Conservation (phyloP, 2,329 filamentous ascomycete genomes). For the Huntiella moniliformis region DNA sequence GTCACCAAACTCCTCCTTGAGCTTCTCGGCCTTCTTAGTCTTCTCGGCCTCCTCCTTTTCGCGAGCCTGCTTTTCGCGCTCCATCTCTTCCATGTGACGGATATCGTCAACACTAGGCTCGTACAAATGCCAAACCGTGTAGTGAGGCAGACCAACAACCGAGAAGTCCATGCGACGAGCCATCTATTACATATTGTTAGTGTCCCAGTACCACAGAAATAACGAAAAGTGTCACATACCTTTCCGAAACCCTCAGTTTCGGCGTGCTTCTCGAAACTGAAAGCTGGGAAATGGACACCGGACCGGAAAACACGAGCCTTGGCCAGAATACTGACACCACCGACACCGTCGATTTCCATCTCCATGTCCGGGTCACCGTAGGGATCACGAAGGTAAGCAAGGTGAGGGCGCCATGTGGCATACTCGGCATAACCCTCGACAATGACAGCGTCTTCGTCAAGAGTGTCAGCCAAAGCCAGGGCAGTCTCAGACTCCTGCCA, state of each 20-base stretch:
- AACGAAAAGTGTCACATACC: conserved; percentile 31
- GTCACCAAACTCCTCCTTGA: conserved; percentile 65
- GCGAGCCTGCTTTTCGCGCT: conserved; percentile 59
- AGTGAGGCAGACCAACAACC: conserved; percentile 87
- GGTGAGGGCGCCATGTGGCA: conserved; percentile 90
- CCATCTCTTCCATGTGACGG: conserved; percentile 98
- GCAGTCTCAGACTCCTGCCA: conserved; percentile 99
- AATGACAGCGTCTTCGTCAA: conserved; percentile 96
- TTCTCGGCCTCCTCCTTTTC: conserved; percentile 55
- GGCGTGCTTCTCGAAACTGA: conserved; percentile 96
- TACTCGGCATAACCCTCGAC: conserved; percentile 98
- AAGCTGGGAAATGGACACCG: conserved; percentile 92
- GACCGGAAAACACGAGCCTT: conserved; percentile 91
- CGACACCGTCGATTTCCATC: conserved; percentile 97
- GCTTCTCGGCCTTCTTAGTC: conserved; percentile 53
- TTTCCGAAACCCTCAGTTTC: conserved; percentile 98
- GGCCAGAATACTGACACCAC: conserved; percentile 89
- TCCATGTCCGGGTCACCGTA: conserved; percentile 98
- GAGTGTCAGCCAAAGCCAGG: conserved; percentile 74
- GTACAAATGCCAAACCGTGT: conserved; percentile 98
- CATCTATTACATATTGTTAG: conserved; percentile 43
- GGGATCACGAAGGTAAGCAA: conserved; percentile 89
- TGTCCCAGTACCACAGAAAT: conserved; percentile 5
- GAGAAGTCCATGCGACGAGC: conserved; percentile 90
- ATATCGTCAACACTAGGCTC: conserved; percentile 97